Percentiles rank a stretch among this genome's conserved stretches.
Conservation (phyloP, 2,329 filamentous ascomycete species). For the Xylaria arbuscula region DNA sequence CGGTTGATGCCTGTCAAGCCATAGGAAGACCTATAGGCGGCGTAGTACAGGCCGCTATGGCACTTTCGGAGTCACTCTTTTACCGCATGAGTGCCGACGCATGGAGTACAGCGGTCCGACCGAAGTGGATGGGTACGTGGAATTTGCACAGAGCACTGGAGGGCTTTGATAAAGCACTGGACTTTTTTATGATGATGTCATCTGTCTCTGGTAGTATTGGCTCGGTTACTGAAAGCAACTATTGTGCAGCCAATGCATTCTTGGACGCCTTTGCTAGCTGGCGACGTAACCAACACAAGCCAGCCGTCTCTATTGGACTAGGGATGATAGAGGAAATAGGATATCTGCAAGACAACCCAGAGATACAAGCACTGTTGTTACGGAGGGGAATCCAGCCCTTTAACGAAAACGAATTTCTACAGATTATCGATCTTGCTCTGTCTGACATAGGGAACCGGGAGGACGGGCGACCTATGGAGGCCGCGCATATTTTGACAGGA, state of each 20-base stretch:
- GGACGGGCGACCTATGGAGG: too few relatives aligned
- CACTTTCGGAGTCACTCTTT: slow-evolving; percentile 44
- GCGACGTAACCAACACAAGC: slow-evolving; percentile 41
- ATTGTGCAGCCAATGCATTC: slow-evolving; percentile 52
- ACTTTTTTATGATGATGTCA: slow-evolving; percentile 50
- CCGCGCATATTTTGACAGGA: too few relatives aligned
- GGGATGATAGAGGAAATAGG: slow-evolving; percentile 52
- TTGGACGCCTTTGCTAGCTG: slow-evolving; percentile 50
- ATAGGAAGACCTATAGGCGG: slow-evolving; percentile 42
- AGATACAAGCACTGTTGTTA: slow-evolving; percentile 36
- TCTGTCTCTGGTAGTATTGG: slow-evolving; percentile 48
- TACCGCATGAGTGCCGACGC: slow-evolving; percentile 11
- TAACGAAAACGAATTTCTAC: slow-evolving; percentile 41
- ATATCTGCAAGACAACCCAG: slow-evolving; percentile 48
- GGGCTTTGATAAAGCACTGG: slow-evolving; percentile 35
- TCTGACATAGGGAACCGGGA: too few relatives aligned
- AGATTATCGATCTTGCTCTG: slow-evolving; percentile 46
- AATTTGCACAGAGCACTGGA: slow-evolving; percentile 32
- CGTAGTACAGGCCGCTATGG: slow-evolving; percentile 52
- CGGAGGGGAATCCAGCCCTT: slow-evolving; percentile 41
- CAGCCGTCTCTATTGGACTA: slow-evolving; percentile 42
- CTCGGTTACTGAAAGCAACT: slow-evolving; percentile 50
- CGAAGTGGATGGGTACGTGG: slow-evolving; percentile 38
- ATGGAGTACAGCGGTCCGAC: slow-evolving; percentile 41
- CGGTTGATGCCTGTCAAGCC: not conserved